phyloP scores from a whole-genome alignment of 805 yeast genomes.

The Komagataella phaffii region DNA sequence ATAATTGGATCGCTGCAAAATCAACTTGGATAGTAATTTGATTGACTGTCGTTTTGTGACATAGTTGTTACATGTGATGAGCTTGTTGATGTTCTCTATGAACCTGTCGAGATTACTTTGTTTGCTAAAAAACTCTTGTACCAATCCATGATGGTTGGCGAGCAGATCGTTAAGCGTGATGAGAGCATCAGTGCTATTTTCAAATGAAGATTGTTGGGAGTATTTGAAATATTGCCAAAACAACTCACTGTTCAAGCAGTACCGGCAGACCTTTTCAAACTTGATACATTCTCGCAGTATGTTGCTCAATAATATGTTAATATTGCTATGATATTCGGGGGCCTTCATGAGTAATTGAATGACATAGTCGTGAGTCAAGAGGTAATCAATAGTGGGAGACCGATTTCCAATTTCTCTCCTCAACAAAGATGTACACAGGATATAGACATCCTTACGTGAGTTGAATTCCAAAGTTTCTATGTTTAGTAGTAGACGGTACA shows the following conservation, averaged over 20 bases:
- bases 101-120: constrained; percentile 40
- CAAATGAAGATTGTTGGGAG: constrained; percentile 68
- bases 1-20: constrained; percentile 60
- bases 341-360: constrained; percentile 50
- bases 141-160: constrained; percentile 54
- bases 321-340: constrained; percentile 54
- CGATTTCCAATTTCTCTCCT: constrained; percentile 66
- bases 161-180: constrained; percentile 61
- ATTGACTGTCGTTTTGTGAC: constrained; percentile 89
- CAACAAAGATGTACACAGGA: constrained; percentile 61
- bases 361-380: constrained; percentile 53
- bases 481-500: constrained; percentile 45
- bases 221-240: constrained; percentile 80
- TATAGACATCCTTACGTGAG: constrained; percentile 70
- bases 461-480: constrained; percentile 74
- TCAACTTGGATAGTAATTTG: constrained; percentile 58
- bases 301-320: constrained; percentile 60
- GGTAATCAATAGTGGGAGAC: constrained; percentile 79
- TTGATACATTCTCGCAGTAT: constrained; percentile 79
- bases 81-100: constrained; percentile 45
- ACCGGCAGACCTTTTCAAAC: constrained; percentile 53
- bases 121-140: constrained; percentile 51
- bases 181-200: constrained; percentile 82
- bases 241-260: constrained; percentile 41
- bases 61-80: constrained; percentile 69